Evolutionary conservation across 176 grass and related monocot genomes (phyloP).

Genomic region (Typha latifolia): DNA sequence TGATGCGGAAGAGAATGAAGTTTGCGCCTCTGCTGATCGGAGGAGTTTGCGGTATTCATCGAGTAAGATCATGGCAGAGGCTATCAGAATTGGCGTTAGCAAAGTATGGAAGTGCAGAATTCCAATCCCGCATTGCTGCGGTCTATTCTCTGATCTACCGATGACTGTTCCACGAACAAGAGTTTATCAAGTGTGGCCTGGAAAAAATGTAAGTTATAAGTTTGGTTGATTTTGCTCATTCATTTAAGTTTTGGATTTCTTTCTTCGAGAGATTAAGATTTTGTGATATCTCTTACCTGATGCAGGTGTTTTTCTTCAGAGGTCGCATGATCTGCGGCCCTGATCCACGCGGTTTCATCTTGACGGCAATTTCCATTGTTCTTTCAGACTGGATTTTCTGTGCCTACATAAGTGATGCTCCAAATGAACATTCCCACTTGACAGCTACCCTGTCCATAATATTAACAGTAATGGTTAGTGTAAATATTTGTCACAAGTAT

Average conservation of each 20-base stretch:
- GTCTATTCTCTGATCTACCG: background rate
- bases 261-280: background rate
- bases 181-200: slow-evolving; percentile 51
- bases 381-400: slow-evolving; percentile 41
- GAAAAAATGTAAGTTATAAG: slow-evolving; percentile 34
- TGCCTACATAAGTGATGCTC: slow-evolving; percentile 8
- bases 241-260: background rate
- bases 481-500: background rate
- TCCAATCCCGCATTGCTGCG: background rate
- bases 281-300: background rate
- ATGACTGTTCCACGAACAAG: background rate
- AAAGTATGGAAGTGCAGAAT: background rate
- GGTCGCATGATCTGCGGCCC: slow-evolving; percentile 58
- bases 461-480: slow-evolving; percentile 34
- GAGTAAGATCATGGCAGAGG: background rate
- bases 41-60: background rate
- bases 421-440: background rate
- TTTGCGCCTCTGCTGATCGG: too few relatives aligned
- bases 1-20: background rate
- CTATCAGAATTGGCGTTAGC: background rate
- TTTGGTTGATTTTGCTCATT: too few relatives aligned
- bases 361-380: slow-evolving; percentile 37
- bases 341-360: slow-evolving; percentile 39
- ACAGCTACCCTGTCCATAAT: slow-evolving; percentile 20
- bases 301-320: slow-evolving; percentile 67